Evolutionary conservation across 1,139 yeast genomes (phyloP).

Genomic region (Magnusiomyces sp.): DNA sequence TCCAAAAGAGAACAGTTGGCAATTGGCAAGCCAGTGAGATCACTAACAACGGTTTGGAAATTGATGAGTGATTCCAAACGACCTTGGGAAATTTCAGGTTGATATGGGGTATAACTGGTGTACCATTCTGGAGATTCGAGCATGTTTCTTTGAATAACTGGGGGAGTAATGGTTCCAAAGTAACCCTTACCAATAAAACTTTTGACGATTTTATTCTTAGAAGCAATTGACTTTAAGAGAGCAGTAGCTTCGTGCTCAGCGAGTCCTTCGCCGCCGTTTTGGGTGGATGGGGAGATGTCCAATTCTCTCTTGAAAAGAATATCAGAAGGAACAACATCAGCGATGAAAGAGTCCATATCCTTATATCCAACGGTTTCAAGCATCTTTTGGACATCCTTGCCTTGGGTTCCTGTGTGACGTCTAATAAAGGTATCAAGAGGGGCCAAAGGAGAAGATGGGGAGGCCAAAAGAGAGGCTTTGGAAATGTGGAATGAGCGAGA

Average conservation of each 20-base stretch:
- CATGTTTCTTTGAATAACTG: conserved; percentile 86
- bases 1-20: conserved; percentile 92
- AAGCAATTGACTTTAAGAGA: conserved; percentile 60
- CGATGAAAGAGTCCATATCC: conserved; percentile 62
- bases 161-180: conserved; percentile 82
- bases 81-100: conserved; percentile 97
- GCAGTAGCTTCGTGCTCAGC: conserved; percentile 74
- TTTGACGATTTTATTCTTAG: conserved; percentile 60
- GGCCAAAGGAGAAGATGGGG: conserved; percentile 22
- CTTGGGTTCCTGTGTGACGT: conserved; percentile 83
- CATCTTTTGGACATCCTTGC: conserved; percentile 60
- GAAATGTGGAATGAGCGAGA: neutral
- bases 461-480: neutral
- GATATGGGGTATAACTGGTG: conserved; percentile 96
- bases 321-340: conserved; percentile 67
- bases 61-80: conserved; percentile 82
- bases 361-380: conserved; percentile 54
- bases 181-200: conserved; percentile 92
- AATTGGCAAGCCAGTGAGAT: conserved; percentile 83
- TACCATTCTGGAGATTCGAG: conserved; percentile 97
- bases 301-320: conserved; percentile 63
- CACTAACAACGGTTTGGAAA: conserved; percentile 82
- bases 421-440: conserved; percentile 76
- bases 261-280: conserved; percentile 58
- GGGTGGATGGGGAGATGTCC: conserved; percentile 47